Evolutionary conservation across 2,329 filamentous ascomycete species (phyloP).

Genomic region (Colletotrichum sp.): DNA sequence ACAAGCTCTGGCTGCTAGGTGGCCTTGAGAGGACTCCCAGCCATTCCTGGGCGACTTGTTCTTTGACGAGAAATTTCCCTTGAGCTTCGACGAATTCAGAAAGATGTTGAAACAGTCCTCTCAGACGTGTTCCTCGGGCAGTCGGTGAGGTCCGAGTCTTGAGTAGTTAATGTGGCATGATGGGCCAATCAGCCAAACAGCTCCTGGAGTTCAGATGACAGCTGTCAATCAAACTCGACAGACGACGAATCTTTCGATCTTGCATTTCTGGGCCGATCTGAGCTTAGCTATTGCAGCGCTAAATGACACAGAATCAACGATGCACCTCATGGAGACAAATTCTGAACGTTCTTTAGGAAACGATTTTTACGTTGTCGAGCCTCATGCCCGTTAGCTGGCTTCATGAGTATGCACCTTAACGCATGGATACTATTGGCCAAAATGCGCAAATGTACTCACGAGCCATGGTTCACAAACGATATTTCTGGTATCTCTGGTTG

Average conservation of each 20-base stretch:
- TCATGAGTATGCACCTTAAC: neutral
- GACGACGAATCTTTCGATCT: fast-evolving
- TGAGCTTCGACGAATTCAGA: neutral
- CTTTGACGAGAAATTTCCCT: neutral
- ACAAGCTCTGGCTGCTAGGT: neutral
- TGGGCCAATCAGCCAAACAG: neutral
- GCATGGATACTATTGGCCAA: neutral
- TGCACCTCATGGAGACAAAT: too few species aligned
- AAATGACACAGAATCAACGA: neutral
- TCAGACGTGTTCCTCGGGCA: neutral
- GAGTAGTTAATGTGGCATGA: fast-evolving
- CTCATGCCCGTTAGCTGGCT: too few species aligned
- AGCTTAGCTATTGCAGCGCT: fast-evolving
- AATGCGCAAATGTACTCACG: neutral
- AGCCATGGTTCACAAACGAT: neutral
- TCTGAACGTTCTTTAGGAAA: too few species aligned
- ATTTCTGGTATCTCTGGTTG: neutral
- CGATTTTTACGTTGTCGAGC: too few species aligned
- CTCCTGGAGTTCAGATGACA: neutral
- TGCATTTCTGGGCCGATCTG: neutral
- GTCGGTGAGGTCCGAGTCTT: neutral
- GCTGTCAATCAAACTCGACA: neutral
- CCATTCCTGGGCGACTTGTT: fast-evolving
- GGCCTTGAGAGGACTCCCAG: neutral
- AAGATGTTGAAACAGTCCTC: neutral